These are phyloP conservation scores for Metschnikowia arizonensis DNA, from an alignment of 805 yeast species.

Conservation along the genomic window DNA sequence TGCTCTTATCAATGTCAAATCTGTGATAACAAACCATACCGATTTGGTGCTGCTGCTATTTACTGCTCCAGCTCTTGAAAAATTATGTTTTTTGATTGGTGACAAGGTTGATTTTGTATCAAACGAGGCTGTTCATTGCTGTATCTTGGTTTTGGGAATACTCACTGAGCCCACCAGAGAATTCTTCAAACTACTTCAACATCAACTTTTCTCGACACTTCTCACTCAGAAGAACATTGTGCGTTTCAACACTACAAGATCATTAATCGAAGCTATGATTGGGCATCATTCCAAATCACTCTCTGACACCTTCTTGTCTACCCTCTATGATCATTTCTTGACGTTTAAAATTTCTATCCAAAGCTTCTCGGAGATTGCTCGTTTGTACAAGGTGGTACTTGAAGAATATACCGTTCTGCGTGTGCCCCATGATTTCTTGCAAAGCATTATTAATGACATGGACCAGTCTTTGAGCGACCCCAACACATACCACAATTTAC, in stretches of 20 bases:
- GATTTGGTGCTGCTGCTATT: constrained; percentile 31
- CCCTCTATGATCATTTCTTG: constrained; percentile 17
- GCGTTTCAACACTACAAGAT: constrained; percentile 23
- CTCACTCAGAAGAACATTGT: constrained; percentile 19
- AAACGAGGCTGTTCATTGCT: constrained; percentile 36
- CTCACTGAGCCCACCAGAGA: constrained; percentile 33
- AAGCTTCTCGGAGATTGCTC: constrained; percentile 26
- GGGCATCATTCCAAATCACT: constrained; percentile 17
- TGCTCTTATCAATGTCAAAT: constrained; percentile 41
- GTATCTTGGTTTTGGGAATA: background rate
- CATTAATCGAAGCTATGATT: constrained; percentile 28
- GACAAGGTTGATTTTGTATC: constrained; percentile 51
- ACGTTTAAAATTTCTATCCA: constrained; percentile 20
- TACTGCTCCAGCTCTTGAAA: constrained; percentile 23
- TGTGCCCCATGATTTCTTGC: constrained; percentile 20
- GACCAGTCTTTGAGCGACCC: constrained; percentile 22
- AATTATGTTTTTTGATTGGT: constrained; percentile 30
- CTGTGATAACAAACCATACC: constrained; percentile 38
- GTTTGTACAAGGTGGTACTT: constrained; percentile 25
- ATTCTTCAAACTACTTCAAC: constrained; percentile 30
- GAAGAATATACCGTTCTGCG: constrained; percentile 13
- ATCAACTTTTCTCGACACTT: constrained; percentile 25
- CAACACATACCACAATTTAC: constrained; percentile 25
- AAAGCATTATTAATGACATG: constrained; percentile 24
- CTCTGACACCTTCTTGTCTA: constrained; percentile 17